These are phyloP conservation scores for Climacium dendroides DNA, from an alignment of 225 moss, liverwort and hornwort species.

Conservation along the genomic window DNA sequence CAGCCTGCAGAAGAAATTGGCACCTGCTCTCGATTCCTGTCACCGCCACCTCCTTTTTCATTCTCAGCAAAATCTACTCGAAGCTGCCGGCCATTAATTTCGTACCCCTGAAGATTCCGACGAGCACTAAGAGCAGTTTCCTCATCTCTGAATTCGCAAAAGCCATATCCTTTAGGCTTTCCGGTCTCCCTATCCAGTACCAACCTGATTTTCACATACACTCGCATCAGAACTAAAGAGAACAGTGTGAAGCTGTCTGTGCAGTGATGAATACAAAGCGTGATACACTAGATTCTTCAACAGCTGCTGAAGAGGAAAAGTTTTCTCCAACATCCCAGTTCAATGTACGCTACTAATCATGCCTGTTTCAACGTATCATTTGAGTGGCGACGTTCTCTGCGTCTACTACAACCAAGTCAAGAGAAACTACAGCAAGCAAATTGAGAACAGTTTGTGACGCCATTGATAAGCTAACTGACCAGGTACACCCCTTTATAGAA, in stretches of 20 bases:
- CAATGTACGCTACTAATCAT: background rate
- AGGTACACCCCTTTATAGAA: background rate
- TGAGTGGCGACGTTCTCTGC: background rate
- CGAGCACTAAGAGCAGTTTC: conserved; percentile 99
- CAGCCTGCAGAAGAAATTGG: background rate
- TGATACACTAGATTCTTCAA: background rate
- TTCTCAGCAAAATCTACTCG: conserved; percentile 70
- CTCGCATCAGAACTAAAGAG: background rate
- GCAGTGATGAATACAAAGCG: background rate
- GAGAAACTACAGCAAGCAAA: background rate
- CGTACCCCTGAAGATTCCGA: conserved; percentile 95
- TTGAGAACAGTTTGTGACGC: background rate
- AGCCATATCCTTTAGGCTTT: conserved; percentile 99
- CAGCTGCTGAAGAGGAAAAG: background rate
- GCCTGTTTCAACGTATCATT: background rate
- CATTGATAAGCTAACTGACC: background rate
- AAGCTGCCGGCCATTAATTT: conserved; percentile 84
- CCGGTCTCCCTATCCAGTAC: conserved; percentile 98
- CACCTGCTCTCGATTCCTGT: conserved; percentile 95
- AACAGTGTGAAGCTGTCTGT: background rate
- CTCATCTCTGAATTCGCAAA: conserved; percentile 99
- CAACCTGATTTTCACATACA: conserved; percentile 59
- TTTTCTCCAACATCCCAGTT: background rate
- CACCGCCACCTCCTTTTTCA: conserved; percentile 76
- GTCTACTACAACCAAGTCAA: background rate